A percentile compares a stretch with the other conserved stretches of the same genome.
Evolutionary conservation across 148 eudicot species (phyloP).

Genomic region (Tetragonia tetragonoides): DNA sequence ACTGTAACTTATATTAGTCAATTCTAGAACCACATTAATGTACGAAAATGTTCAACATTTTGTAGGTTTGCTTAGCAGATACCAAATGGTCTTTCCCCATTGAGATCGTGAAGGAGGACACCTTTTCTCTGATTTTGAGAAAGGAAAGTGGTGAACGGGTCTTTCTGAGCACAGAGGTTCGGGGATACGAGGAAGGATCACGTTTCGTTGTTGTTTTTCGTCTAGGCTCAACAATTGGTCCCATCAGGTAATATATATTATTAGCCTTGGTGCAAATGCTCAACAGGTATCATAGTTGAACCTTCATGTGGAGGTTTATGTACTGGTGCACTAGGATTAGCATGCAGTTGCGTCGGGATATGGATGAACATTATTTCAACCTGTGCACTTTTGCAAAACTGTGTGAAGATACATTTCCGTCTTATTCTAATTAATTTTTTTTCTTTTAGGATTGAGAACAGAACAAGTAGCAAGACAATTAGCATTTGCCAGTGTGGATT

Average conservation of each 20-base stretch:
- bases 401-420: not conserved
- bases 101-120: slow-evolving; percentile 83
- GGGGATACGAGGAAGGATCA: slow-evolving; percentile 97
- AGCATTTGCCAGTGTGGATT: slow-evolving; percentile 83
- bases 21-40: not conserved
- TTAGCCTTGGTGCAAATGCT: not conserved
- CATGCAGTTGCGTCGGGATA: slow-evolving; percentile 1
- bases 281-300: slow-evolving; percentile 28
- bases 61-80: slow-evolving; percentile 62
- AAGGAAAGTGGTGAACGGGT: slow-evolving; percentile 48
- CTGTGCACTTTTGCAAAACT: not conserved
- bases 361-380: slow-evolving; percentile 6
- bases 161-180: slow-evolving; percentile 67
- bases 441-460: slow-evolving; percentile 70
- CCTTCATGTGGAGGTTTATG: not conserved
- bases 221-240: slow-evolving; percentile 67
- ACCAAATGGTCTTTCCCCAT: slow-evolving; percentile 91
- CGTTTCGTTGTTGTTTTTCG: slow-evolving; percentile 95
- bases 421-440: slow-evolving; percentile 2
- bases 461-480: slow-evolving; percentile 56
- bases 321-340: not conserved
- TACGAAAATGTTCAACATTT: slow-evolving; percentile 3
- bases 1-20: not conserved
- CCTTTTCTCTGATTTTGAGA: slow-evolving; percentile 57
- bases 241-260: slow-evolving; percentile 60